Evolutionary conservation across 2,329 filamentous ascomycete genomes (phyloP).

Genomic region (Diaporthe humulicola): DNA sequence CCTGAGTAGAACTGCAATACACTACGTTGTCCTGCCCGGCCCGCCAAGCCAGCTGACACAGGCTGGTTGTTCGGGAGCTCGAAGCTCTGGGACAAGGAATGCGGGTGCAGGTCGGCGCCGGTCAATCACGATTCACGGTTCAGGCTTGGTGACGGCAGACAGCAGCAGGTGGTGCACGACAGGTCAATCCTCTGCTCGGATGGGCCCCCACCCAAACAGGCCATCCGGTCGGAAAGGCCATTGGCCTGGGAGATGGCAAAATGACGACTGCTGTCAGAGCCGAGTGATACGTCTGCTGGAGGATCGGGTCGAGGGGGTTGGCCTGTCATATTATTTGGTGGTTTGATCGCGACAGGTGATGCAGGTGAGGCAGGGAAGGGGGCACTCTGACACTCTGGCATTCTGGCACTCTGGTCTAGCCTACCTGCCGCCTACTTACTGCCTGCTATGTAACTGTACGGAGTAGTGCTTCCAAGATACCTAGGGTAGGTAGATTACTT

Average conservation of each 20-base stretch:
- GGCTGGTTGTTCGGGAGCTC: conserved; percentile 1
- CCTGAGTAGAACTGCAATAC: background rate
- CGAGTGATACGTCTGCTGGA: conserved; percentile 9
- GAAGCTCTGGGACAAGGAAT: conserved; percentile 4
- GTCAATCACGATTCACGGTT: conserved; percentile 13
- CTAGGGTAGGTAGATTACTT: background rate
- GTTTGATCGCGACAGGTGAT: background rate
- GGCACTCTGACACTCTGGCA: too few relatives aligned
- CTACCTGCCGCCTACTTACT: too few relatives aligned
- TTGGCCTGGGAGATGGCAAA: background rate
- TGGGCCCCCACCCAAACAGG: background rate
- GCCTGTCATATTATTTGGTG: conserved; percentile 20
- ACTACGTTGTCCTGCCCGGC: background rate
- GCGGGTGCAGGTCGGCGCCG: conserved; percentile 13
- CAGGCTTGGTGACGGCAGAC: conserved; percentile 3
- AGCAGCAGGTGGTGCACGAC: background rate
- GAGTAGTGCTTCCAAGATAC: background rate
- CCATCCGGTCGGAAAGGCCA: background rate
- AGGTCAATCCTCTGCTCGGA: background rate
- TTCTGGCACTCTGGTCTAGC: background rate
- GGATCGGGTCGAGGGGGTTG: background rate
- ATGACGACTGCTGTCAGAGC: conserved; percentile 5
- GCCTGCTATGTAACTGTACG: background rate
- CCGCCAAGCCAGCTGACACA: conserved; percentile 25
- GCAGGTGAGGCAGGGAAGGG: conserved; percentile 1